phyloP scores from a whole-genome alignment of 352 stramenopile species.

The Phytophthora constricta region DNA sequence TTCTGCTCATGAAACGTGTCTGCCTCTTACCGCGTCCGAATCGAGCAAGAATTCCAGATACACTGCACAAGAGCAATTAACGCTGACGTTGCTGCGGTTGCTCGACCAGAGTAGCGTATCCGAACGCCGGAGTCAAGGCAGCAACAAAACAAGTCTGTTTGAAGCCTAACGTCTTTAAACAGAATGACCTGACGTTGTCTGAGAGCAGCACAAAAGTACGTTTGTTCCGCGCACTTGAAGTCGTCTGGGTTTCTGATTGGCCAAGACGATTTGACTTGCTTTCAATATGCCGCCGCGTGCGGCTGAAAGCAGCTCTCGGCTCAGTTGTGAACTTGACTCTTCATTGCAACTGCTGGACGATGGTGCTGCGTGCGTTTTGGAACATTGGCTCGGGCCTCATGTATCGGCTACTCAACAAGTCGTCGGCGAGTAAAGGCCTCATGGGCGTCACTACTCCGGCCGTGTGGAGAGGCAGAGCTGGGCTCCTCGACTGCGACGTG shows the following conservation, averaged over 20 bases:
- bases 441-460: conserved; percentile 70
- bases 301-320: conserved; percentile 6
- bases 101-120: too few relatives aligned
- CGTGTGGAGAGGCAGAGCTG: conserved; percentile 69
- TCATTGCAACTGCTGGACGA: conserved; percentile 22
- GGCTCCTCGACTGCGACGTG: conserved; percentile 81
- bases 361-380: conserved; percentile 79
- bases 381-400: conserved; percentile 66
- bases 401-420: conserved; percentile 64
- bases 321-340: conserved; percentile 1
- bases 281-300: conserved; percentile 8
- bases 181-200: too few relatives aligned
- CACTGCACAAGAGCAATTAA: too few relatives aligned
- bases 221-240: too few relatives aligned
- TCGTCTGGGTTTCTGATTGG: neutral
- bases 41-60: too few relatives aligned
- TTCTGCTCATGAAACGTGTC: too few relatives aligned
- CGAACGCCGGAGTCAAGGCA: too few relatives aligned
- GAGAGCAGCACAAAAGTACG: too few relatives aligned
- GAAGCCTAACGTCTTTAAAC: too few relatives aligned
- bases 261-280: neutral
- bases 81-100: too few relatives aligned
- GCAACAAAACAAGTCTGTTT: too few relatives aligned
- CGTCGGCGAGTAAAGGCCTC: conserved; percentile 48
- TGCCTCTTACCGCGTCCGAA: too few relatives aligned